Evolutionary conservation across 306 rosid species (phyloP).

Genomic region (Gastrolobium bilobum): DNA sequence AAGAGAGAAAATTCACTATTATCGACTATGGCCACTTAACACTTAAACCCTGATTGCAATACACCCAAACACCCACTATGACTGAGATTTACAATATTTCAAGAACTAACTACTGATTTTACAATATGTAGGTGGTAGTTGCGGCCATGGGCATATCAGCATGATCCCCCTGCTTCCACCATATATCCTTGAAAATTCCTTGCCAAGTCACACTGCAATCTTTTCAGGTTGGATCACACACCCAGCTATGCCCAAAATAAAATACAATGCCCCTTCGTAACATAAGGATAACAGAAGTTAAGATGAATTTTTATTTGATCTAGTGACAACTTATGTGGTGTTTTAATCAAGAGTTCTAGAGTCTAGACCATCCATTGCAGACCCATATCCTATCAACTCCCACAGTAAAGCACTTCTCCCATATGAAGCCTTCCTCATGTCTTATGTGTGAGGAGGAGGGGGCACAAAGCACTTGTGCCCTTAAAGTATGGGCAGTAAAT

Average conservation of each 20-base stretch:
- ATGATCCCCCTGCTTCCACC: constrained; percentile 13
- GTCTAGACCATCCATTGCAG: no score
- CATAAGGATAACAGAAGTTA: not conserved
- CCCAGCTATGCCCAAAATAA: not conserved
- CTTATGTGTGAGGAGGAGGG: no score
- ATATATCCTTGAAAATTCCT: not conserved
- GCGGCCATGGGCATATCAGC: not conserved
- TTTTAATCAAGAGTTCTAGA: not conserved
- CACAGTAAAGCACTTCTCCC: not conserved
- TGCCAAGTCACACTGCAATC: not conserved
- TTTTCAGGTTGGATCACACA: not conserved
- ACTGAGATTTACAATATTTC: constrained; percentile 19
- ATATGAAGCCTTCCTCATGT: not conserved
- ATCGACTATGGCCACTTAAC: constrained; percentile 13
- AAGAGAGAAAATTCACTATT: not conserved
- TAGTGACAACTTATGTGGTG: not conserved
- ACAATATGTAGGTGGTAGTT: constrained; percentile 16
- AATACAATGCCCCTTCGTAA: not conserved
- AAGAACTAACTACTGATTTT: constrained; percentile 22
- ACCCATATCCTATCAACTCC: no score
- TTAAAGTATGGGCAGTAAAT: no score
- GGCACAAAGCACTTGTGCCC: no score
- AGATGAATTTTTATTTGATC: not conserved
- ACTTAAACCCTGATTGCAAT: not conserved
- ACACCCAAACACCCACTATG: not conserved